Base-by-base conservation (phyloP, 306 rosid genomes). In the Crotalaria pallida region DNA sequence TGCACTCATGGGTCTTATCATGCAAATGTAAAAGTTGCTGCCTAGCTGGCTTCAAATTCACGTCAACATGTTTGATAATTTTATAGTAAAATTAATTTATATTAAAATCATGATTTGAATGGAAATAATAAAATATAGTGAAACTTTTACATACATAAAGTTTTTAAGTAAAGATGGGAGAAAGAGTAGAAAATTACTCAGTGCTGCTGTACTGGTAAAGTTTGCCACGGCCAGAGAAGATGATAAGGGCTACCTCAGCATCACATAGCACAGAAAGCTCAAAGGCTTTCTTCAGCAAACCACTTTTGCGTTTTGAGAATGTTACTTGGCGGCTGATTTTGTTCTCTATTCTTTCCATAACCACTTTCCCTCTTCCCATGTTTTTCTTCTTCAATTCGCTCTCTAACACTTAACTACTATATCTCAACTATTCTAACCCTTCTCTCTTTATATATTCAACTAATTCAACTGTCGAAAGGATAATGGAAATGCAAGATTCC, bases 271-370 rank as follows among this genome's bases (percentile, higher is more conserved):
- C 92, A 38, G 92, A 86, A 9, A 92, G 92, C 84, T 92, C 98
- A 21, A 68, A 81, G 1, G 96, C 95, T 75, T 92, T 92, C 96
- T 92, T 92, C 47, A 87, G 69, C 77, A 92, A 79, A 15, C 98
- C 95, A 52, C 81, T 83, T 40, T 95, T 83, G 0, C 98, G 52
- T 83, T 92, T 89, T 58, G 98, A 81, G 74, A 92, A 92, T 2
- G 92, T 87, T 10, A 92, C 98, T 79, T 89, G 96, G 9, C 96
- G 71, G 60, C 89, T 92, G 47, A 84, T 88, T 79, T 86, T 92
- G 87, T 89, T 92, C 82, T 92, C 90, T 77, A 92, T 92, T 73
- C 92, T 92, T 83, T 87, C 96, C 58, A 92, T 19, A n/a, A 86
- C 90, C 26, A 89, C 96, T 49, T 77, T 87, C 38, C 96, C 92